These are phyloP conservation scores for Nannizziopsis barbatae DNA, from an alignment of 2,329 filamentous ascomycete species.

Conservation along the genomic window DNA sequence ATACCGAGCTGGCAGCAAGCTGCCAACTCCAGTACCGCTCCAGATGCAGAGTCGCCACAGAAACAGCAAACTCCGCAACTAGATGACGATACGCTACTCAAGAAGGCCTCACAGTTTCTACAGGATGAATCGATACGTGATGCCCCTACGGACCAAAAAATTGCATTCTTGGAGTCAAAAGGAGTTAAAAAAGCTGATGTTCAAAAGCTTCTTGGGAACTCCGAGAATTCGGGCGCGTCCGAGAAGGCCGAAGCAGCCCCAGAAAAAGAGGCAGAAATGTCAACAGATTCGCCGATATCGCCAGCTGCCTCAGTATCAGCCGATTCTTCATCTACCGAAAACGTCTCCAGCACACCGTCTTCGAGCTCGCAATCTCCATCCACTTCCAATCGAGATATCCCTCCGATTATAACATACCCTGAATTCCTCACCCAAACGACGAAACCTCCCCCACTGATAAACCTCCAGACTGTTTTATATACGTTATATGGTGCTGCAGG, in stretches of 20 bases:
- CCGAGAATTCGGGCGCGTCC: conserved; percentile 18
- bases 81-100: conserved; percentile 34
- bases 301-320: not conserved
- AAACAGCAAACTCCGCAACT: not conserved
- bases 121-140: conserved; percentile 60
- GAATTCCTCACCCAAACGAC: conserved; percentile 51
- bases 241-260: conserved; percentile 24
- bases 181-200: conserved; percentile 59
- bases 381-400: conserved; percentile 24
- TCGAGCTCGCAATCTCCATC: conserved; percentile 10
- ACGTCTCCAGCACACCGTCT: not conserved
- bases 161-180: conserved; percentile 65
- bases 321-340: not conserved
- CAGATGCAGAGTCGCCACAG: conserved; percentile 10
- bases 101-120: conserved; percentile 65
- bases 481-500: conserved; percentile 48
- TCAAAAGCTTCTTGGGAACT: conserved; percentile 46
- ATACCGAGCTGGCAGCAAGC: conserved; percentile 34
- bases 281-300: conserved; percentile 1
- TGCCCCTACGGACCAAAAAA: conserved; percentile 60
- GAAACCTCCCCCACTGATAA: conserved; percentile 51
- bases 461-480: conserved; percentile 44
- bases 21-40: conserved; percentile 29
- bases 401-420: conserved; percentile 56
- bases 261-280: conserved; percentile 7